A percentile compares a stretch with the other conserved stretches of the same genome.
phyloP scores from a whole-genome alignment of 768 basidiomycete species.

The Neoboletus magnificus region DNA sequence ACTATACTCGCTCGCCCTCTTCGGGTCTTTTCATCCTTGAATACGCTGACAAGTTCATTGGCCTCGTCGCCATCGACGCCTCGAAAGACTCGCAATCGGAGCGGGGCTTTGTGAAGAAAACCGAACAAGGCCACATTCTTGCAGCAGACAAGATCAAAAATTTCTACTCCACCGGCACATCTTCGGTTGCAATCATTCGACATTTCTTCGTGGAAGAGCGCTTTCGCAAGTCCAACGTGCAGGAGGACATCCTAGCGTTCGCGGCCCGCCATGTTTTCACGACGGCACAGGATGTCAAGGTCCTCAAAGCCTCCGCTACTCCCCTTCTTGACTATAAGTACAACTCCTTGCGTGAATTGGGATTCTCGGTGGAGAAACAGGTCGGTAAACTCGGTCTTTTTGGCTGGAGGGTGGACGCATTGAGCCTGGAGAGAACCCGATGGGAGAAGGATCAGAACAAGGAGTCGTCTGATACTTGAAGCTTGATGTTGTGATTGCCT shows the following conservation, averaged over 20 bases:
- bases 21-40: conserved; percentile 74
- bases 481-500: conserved; percentile 7
- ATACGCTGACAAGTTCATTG: conserved; percentile 54
- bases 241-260: conserved; percentile 63
- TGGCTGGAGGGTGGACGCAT: conserved; percentile 50
- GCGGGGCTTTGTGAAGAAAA: conserved; percentile 23
- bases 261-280: conserved; percentile 59
- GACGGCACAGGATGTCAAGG: conserved; percentile 38
- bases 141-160: conserved; percentile 11
- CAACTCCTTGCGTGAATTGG: conserved; percentile 41
- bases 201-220: conserved; percentile 72
- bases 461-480: conserved; percentile 9
- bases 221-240: conserved; percentile 54
- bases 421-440: conserved; percentile 41
- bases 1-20: conserved; percentile 59
- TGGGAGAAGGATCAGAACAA: conserved; percentile 40
- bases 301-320: conserved; percentile 46
- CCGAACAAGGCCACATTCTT: conserved; percentile 13
- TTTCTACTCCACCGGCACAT: conserved; percentile 32
- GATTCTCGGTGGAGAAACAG: conserved; percentile 48
- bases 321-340: conserved; percentile 51
- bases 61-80: conserved; percentile 70
- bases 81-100: conserved; percentile 39
- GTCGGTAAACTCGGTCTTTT: conserved; percentile 50
- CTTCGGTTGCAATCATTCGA: conserved; percentile 60